phyloP scores from a whole-genome alignment of 2,329 filamentous ascomycete genomes.

The Mollisiaceae sp. region DNA sequence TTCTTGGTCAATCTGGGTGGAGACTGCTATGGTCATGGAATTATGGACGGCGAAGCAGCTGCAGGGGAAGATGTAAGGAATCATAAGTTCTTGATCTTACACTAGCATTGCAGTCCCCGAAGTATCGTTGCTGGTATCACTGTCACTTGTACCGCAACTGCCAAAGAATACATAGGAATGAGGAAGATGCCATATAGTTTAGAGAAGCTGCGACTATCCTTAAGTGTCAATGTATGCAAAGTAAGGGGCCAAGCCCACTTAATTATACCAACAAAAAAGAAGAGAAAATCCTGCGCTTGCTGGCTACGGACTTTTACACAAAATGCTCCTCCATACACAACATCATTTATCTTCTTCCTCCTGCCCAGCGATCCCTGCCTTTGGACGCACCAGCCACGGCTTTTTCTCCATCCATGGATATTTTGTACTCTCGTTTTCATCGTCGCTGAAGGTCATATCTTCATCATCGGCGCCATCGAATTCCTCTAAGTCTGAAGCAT shows the following conservation, averaged over 20 bases:
- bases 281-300: background rate
- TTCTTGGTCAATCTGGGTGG: background rate
- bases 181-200: background rate
- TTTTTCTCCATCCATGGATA: constrained; percentile 38
- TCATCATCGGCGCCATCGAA: constrained; percentile 35
- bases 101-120: no score
- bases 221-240: background rate
- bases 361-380: constrained; percentile 16
- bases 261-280: background rate
- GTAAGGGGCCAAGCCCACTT: background rate
- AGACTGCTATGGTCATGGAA: background rate
- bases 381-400: constrained; percentile 18
- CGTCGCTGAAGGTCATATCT: constrained; percentile 37
- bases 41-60: constrained; percentile 4
- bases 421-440: constrained; percentile 34
- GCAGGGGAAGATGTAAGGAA: background rate
- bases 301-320: background rate
- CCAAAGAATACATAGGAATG: background rate
- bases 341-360: constrained; percentile 16
- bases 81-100: background rate
- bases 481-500: constrained; percentile 41
- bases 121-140: background rate
- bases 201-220: background rate
- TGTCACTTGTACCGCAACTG: background rate
- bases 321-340: background rate